Base-by-base conservation (phyloP, 2,329 filamentous ascomycete species). In the Basipetospora chlamydospora region DNA sequence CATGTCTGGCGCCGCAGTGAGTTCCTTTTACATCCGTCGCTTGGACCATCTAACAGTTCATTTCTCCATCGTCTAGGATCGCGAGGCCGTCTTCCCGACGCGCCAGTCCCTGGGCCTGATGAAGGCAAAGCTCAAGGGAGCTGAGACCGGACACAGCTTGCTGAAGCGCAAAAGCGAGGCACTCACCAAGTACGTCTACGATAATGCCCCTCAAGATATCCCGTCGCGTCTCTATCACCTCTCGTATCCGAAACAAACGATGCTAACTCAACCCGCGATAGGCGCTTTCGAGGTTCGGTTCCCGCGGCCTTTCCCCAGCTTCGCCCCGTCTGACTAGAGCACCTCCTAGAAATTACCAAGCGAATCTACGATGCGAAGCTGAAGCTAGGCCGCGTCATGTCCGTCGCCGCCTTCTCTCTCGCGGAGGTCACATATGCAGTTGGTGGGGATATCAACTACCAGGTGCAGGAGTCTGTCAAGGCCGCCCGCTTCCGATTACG, bases 381-480 rank as follows among this genome's bases (percentile, higher is more conserved):
- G 49, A 98, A 98, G 67, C 98, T 98, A 88, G 90, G 90, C 40
- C 76, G 88, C 23, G 90, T 98, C 26, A 98, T 98, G 90, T 88
- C 96, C 59, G 93, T 98, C 52, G 90, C 90, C 28, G 87, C 90
- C 31, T 96, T 98, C 63, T 96, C 88, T 29, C 72, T 98, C 13
- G 90, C 90, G 41, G 90, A 96, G 63, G 90, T 98, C 39, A 93
- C 86, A 33, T 98, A 98, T 52, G 90, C 90, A 18, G 86, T 95
- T 20, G 90, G 90, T 43, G 86, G 88, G 50, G 83, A 93, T 52
- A 93, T 98, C 49, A 82, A 81, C 43, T 98, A 94, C 62, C 90
- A 98, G 63, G 84, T 98, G 47, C 87, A 95, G 55, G 90, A 98
- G 59, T 93, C 86, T 2, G 90, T 85, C 42, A 88, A 90, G 58